phyloP scores from a whole-genome alignment of 1,139 yeast genomes.

The Petasospora fabianii region DNA sequence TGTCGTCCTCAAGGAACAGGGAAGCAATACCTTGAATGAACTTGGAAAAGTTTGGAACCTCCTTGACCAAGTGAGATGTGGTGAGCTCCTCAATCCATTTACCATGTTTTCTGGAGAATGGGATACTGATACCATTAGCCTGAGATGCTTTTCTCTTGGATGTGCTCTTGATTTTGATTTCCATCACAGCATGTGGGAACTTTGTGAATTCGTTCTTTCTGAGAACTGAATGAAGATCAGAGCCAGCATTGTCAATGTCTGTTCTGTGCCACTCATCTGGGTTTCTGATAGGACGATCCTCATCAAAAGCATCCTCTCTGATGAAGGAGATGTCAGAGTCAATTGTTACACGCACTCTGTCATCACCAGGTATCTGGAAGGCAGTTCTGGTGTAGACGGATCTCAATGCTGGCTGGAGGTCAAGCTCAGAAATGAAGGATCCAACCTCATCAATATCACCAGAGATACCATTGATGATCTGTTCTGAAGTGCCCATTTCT shows the following conservation, averaged over 20 bases:
- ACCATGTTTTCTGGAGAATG: conserved; percentile 44
- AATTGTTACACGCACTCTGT: conserved; percentile 80
- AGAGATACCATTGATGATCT: conserved; percentile 48
- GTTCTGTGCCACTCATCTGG: conserved; percentile 89
- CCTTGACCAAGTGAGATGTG: conserved; percentile 90
- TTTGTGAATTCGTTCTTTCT: conserved; percentile 83
- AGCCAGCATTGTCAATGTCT: conserved; percentile 76
- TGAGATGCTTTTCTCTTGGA: conserved; percentile 26
- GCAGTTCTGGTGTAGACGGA: conserved; percentile 90
- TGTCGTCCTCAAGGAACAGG: conserved; percentile 84
- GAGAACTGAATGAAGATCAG: conserved; percentile 65
- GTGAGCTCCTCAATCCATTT: conserved; percentile 89
- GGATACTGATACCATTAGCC: conserved; percentile 27
- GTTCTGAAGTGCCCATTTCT: conserved; percentile 51
- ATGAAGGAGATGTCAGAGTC: conserved; percentile 86
- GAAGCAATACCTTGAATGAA: conserved; percentile 94
- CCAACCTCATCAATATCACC: conserved; percentile 57
- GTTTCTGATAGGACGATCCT: conserved; percentile 82
- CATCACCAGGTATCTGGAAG: conserved; percentile 97
- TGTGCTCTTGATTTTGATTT: conserved; percentile 63
- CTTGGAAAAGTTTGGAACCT: conserved; percentile 95
- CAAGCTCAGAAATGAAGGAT: conserved; percentile 57
- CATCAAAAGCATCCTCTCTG: conserved; percentile 86
- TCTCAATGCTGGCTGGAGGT: conserved; percentile 82
- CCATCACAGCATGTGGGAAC: conserved; percentile 92